Base-by-base conservation (phyloP, 352 stramenopile species). In the Pythium volutum region DNA sequence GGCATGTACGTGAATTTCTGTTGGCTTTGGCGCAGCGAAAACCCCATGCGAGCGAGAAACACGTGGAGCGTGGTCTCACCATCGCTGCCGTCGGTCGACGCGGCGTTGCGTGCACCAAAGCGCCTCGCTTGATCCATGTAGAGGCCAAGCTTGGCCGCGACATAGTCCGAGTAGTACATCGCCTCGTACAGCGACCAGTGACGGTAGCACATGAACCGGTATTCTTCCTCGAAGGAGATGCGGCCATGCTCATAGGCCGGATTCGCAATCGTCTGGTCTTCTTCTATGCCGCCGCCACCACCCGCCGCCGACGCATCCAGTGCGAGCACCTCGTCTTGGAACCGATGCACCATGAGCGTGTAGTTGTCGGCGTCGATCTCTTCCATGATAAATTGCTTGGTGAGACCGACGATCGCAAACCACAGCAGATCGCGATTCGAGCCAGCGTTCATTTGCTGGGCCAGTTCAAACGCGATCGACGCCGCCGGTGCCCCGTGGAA, bases 1-100 rank as follows among this genome's bases (percentile, higher is more conserved):
- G 88, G 94, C 90, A 98, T 98, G 81, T 99, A 99, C 15, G 86
- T 87, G 76, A 91, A 95, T 58, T 97, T 98, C 64, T 99, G 96
- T 60, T 97, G 82, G 67, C 93, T 98, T 68, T 98, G 83, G 27
- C 96, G 87, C 20, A 99, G 70, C 1, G 92, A 97, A 62, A 98
- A 97, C 11, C 97, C 97, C 96, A 99, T 99, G 56, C 97, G 98
- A 5, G 97, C 97, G 25, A 99, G 75, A 61, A 99, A 90, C 47
- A 98, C 91, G 61, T 97, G 82, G 25, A 97, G 70, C 14, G 77
- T 74, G 9, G 85, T 89, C 54, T 93, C 84, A 25, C 88, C 87
- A 11, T 76, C 62, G 1, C 64, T 65, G 8, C 64, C 72, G 11
- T 57, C 68, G 1, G 55, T 58, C 15, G 59, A 75, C 3, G 71